Evolutionary conservation across 768 basidiomycete genomes (phyloP).

Genomic region (Boletus subparvulus): DNA sequence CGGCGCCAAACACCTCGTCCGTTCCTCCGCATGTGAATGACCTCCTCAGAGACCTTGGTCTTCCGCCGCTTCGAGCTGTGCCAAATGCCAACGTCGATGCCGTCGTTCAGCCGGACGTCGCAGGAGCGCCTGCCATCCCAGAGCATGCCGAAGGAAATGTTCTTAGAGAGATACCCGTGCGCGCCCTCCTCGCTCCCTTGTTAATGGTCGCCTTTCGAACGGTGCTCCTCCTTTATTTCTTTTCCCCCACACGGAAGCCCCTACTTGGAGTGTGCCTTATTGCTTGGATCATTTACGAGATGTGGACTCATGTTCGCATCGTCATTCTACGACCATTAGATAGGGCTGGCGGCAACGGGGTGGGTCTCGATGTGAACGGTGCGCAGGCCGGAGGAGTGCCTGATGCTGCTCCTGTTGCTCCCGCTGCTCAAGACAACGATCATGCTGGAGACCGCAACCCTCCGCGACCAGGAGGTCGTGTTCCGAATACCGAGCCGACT

Average conservation of each 20-base stretch:
- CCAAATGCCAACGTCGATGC: constrained; percentile 26
- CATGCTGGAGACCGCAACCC: constrained; percentile 17
- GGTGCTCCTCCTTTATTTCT: constrained; percentile 69
- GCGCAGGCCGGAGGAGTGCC: constrained; percentile 17
- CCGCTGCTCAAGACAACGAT: constrained; percentile 16
- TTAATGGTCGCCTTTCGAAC: constrained; percentile 69
- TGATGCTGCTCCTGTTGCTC: constrained; percentile 26
- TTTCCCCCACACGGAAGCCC: constrained; percentile 72
- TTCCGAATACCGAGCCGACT: constrained; percentile 16
- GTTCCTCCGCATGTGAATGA: constrained; percentile 56
- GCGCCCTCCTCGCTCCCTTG: constrained; percentile 66
- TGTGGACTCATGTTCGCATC: constrained; percentile 65
- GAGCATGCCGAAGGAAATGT: constrained; percentile 32
- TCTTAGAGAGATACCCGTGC: constrained; percentile 58
- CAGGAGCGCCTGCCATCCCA: constrained; percentile 17
- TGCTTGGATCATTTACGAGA: constrained; percentile 73
- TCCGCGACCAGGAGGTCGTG: constrained; percentile 12
- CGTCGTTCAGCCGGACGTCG: constrained; percentile 16
- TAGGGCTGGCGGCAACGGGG: constrained; percentile 32
- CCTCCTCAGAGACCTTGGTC: constrained; percentile 63
- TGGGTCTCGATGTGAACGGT: constrained; percentile 20
- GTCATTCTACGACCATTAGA: constrained; percentile 39
- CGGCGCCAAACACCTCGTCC: constrained; percentile 22
- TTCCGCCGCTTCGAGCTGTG: constrained; percentile 49
- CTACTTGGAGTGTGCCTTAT: constrained; percentile 64